phyloP scores from a whole-genome alignment of 768 basidiomycete genomes.

The Lactarius pseudohatsudake region DNA sequence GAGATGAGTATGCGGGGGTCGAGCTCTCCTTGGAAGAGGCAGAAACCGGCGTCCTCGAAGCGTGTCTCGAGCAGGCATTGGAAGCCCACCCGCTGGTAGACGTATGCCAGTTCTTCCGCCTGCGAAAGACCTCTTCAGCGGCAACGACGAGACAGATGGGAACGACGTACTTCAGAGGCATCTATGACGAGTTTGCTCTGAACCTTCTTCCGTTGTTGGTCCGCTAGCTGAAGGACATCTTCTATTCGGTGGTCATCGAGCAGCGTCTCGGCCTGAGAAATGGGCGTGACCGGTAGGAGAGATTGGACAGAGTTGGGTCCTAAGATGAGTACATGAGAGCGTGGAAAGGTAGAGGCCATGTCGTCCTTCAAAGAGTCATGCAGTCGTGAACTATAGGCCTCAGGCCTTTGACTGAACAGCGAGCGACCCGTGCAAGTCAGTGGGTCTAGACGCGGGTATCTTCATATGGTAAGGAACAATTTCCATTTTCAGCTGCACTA shows the following conservation, averaged over 20 bases:
- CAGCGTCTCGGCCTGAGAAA: constrained; percentile 69
- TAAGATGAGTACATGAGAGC: constrained; percentile 66
- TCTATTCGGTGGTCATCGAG: constrained; percentile 62
- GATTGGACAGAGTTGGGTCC: constrained; percentile 60
- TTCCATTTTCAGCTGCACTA: background rate
- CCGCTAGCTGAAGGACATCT: constrained; percentile 62
- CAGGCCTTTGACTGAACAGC: background rate
- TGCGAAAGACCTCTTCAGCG: constrained; percentile 32
- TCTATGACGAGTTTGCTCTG: constrained; percentile 52
- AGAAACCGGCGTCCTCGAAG: constrained; percentile 79
- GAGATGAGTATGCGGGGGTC: constrained; percentile 82
- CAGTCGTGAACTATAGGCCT: background rate
- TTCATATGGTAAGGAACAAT: background rate
- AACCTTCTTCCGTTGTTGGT: constrained; percentile 57
- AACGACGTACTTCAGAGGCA: constrained; percentile 50
- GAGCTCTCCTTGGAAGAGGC: constrained; percentile 76
- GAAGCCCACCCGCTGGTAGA: constrained; percentile 82
- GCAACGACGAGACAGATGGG: background rate
- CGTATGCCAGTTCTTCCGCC: constrained; percentile 69
- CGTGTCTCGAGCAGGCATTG: constrained; percentile 74
- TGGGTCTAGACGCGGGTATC: background rate
- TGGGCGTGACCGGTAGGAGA: constrained; percentile 67
- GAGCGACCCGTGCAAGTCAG: background rate
- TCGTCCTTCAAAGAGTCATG: constrained; percentile 1
- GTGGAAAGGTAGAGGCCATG: constrained; percentile 49